Percentiles rank a stretch among this genome's conserved stretches.
phyloP scores from a whole-genome alignment of 228 moss, liverwort and hornwort species.

The Sphagnum fallax region DNA sequence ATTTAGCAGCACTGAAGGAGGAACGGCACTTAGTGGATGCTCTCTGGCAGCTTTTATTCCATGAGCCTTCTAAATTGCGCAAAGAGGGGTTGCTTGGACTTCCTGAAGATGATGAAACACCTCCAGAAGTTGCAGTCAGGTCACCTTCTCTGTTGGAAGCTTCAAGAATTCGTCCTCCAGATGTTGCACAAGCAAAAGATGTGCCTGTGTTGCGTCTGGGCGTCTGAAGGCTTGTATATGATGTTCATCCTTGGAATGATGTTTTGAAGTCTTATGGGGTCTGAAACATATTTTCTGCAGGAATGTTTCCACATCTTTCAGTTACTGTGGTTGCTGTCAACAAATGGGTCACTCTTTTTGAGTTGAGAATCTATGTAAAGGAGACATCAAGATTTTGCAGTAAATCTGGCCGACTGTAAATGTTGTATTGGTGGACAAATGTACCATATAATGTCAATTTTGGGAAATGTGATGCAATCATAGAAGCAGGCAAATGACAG shows the following conservation, averaged over 20 bases:
- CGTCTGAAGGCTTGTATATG: background rate
- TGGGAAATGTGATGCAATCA: too few species aligned
- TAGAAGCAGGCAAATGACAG: too few species aligned
- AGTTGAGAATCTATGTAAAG: too few species aligned
- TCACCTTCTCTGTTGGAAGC: conserved; percentile 11
- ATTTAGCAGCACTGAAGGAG: conserved; percentile 72
- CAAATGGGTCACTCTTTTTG: too few species aligned
- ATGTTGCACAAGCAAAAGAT: background rate
- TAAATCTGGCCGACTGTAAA: too few species aligned
- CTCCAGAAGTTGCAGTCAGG: conserved; percentile 43
- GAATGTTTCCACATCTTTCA: too few species aligned
- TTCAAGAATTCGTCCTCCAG: background rate
- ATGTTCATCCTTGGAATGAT: background rate
- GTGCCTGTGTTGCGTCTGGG: background rate
- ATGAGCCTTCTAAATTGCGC: conserved; percentile 64
- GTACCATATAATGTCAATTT: too few species aligned
- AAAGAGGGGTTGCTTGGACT: conserved; percentile 48
- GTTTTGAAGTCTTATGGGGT: background rate
- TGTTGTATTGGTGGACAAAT: too few species aligned
- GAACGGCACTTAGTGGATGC: conserved; percentile 68
- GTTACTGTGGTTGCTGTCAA: too few species aligned
- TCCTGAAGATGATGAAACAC: conserved; percentile 47
- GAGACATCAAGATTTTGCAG: too few species aligned
- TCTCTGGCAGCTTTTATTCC: conserved; percentile 63
- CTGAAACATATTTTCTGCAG: background rate